A percentile compares a stretch with the other conserved stretches of the same genome.
phyloP scores from a whole-genome alignment of 2,329 filamentous ascomycete genomes.

The Lachnellula arida region DNA sequence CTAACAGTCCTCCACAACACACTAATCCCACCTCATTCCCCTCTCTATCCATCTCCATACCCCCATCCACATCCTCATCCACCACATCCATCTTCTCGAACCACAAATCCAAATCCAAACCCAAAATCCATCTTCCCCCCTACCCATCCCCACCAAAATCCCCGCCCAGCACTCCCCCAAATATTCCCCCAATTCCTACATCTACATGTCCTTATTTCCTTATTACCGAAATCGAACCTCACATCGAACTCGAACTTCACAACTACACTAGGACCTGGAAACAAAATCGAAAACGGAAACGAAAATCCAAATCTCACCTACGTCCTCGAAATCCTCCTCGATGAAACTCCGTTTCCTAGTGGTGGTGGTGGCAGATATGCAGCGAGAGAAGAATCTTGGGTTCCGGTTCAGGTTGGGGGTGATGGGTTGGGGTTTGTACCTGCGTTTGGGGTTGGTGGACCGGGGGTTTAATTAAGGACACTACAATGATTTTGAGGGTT shows the following conservation, averaged over 20 bases:
- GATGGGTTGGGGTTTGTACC: conserved; percentile 37
- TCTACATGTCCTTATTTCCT: conserved; percentile 49
- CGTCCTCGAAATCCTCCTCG: conserved; percentile 29
- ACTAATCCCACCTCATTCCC: too few species aligned
- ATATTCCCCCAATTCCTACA: conserved; percentile 52
- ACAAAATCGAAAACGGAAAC: conserved; percentile 4
- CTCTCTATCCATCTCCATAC: conserved; percentile 36
- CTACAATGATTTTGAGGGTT: too few species aligned
- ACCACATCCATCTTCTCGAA: conserved; percentile 40
- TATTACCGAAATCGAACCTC: conserved; percentile 37
- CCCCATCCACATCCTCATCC: conserved; percentile 43
- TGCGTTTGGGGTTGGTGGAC: conserved; percentile 34
- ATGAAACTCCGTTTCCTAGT: conserved; percentile 21
- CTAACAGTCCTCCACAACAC: conserved; percentile 54
- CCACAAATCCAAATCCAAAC: not conserved
- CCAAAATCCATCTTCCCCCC: conserved; percentile 17
- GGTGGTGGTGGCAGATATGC: conserved; percentile 24
- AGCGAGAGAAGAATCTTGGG: conserved; percentile 52
- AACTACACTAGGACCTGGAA: too few species aligned
- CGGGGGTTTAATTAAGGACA: conserved; percentile 25
- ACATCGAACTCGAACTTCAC: too few species aligned
- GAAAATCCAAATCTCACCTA: conserved; percentile 14
- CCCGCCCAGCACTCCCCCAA: conserved; percentile 38
- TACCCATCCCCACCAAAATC: conserved; percentile 9
- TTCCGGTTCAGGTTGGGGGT: conserved; percentile 40